Percentiles rank a stretch among this genome's conserved stretches.
Evolutionary conservation across 2,329 filamentous ascomycete genomes (phyloP).

Genomic region (Teratosphaeria zuluensis): DNA sequence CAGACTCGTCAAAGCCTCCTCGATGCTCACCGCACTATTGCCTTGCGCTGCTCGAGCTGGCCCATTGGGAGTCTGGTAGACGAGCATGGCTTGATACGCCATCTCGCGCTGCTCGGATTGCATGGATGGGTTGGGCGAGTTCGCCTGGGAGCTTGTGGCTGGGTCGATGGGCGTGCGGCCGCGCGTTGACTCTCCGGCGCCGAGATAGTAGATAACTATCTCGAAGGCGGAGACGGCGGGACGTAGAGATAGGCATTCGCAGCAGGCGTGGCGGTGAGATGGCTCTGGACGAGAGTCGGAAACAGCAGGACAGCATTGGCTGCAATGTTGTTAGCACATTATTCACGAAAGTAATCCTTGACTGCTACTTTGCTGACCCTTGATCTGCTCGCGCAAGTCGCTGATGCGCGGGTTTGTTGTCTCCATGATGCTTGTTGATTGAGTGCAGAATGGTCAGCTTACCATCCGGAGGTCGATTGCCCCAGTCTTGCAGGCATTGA

Average conservation of each 20-base stretch:
- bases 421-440: background rate
- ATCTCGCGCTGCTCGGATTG: background rate
- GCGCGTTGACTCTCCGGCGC: background rate
- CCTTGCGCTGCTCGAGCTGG: background rate
- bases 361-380: background rate
- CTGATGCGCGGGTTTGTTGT: background rate
- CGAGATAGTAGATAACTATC: background rate
- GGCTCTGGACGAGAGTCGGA: background rate
- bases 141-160: no score
- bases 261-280: background rate
- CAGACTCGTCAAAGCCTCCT: background rate
- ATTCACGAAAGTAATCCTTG: background rate
- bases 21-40: background rate
- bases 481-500: background rate
- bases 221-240: constrained; percentile 1
- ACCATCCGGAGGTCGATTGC: background rate
- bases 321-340: background rate
- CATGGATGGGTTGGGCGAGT: background rate
- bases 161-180: background rate
- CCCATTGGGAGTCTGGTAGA: background rate
- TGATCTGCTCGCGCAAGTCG: constrained; percentile 1
- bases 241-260: constrained; percentile 2
- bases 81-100: background rate
- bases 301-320: constrained; percentile 1
- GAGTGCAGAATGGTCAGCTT: background rate